A percentile compares a stretch with the other conserved stretches of the same genome.
phyloP scores from a whole-genome alignment of 2,329 filamentous ascomycete species.

The Leptosphaerulina australis region DNA sequence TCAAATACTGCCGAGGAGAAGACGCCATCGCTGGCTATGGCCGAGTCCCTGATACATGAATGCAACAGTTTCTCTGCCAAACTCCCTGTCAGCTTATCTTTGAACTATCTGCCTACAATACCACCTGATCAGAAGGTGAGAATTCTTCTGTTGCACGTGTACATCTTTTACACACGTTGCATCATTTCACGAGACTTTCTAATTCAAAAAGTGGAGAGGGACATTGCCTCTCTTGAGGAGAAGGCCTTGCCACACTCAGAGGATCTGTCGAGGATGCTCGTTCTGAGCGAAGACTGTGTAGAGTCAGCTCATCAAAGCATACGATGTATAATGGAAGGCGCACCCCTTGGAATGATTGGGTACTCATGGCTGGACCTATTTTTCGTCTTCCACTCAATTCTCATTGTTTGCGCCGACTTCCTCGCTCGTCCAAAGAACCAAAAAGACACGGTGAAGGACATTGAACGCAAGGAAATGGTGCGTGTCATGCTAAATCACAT shows the following conservation, averaged over 20 bases:
- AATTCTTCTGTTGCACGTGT: constrained; percentile 29
- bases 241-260: constrained; percentile 13
- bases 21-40: constrained; percentile 26
- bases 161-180: constrained; percentile 34
- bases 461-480: constrained; percentile 30
- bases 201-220: constrained; percentile 32
- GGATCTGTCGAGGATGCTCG: constrained; percentile 22
- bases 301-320: constrained; percentile 33
- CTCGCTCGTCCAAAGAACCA: constrained; percentile 31
- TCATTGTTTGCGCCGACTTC: constrained; percentile 38
- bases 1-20: constrained; percentile 27
- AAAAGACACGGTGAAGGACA: constrained; percentile 26
- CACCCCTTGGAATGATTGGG: constrained; percentile 26
- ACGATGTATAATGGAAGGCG: constrained; percentile 27
- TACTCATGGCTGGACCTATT: constrained; percentile 33
- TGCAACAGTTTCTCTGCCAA: constrained; percentile 25
- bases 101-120: constrained; percentile 17
- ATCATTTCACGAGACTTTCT: constrained; percentile 34
- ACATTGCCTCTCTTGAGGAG: constrained; percentile 24
- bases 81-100: constrained; percentile 22
- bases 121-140: constrained; percentile 21
- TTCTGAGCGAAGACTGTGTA: constrained; percentile 36
- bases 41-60: constrained; percentile 28
- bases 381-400: constrained; percentile 33
- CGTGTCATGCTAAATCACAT: constrained; percentile 25